These are phyloP conservation scores for Elaeis oleifera DNA, from an alignment of 202 grass and related monocot genomes.

Conservation along the genomic window DNA sequence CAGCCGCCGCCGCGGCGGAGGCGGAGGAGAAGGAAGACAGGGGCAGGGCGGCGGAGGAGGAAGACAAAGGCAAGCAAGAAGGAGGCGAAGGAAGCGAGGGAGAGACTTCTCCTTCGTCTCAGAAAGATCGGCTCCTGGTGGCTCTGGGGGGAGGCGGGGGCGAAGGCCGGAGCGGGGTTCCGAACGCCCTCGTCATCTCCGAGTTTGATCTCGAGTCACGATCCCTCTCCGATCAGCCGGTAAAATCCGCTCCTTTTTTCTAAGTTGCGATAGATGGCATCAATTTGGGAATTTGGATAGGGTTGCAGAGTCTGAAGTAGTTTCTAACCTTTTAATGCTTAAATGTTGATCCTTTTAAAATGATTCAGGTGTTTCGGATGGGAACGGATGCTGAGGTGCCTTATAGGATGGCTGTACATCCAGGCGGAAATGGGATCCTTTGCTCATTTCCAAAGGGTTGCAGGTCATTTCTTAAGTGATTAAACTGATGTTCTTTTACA, in stretches of 20 bases:
- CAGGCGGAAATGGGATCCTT: constrained; percentile 51
- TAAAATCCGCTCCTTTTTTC: constrained; percentile 26
- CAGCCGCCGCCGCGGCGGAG: neutral
- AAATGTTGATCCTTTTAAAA: neutral
- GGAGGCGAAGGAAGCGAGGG: neutral
- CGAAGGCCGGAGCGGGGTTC: constrained; percentile 67
- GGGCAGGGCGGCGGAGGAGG: neutral
- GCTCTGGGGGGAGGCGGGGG: constrained; percentile 70
- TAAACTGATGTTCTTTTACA: too few species aligned
- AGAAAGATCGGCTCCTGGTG: constrained; percentile 27
- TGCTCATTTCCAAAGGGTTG: constrained; percentile 70
- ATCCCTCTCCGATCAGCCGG: constrained; percentile 45
- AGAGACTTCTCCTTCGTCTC: neutral
- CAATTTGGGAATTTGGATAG: too few species aligned
- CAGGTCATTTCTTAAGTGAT: constrained; percentile 32
- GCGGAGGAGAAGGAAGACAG: neutral
- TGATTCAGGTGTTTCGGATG: constrained; percentile 52
- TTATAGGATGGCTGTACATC: constrained; percentile 90
- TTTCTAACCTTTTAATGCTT: neutral
- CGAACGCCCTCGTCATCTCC: constrained; percentile 61
- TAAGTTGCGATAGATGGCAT: neutral
- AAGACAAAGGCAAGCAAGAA: neutral
- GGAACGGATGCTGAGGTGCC: constrained; percentile 51
- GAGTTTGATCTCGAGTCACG: constrained; percentile 30
- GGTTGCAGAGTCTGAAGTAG: too few species aligned